Evolutionary conservation across 805 yeast species (phyloP).

Genomic region (Ogataea trehaloabstinens): DNA sequence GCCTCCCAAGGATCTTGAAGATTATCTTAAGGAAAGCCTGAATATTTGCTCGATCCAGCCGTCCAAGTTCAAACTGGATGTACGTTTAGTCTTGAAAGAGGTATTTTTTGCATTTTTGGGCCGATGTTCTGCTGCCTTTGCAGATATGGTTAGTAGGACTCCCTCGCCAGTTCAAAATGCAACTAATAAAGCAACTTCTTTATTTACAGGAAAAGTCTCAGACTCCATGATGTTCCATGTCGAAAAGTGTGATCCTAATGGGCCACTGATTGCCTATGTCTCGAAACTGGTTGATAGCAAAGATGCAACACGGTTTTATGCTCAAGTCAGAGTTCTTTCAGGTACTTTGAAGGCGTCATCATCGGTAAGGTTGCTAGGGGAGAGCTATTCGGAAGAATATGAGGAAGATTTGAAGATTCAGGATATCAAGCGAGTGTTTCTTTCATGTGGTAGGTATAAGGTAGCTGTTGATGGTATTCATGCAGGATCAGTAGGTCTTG

Average conservation of each 20-base stretch:
- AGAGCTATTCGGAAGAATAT: slow-evolving; percentile 44
- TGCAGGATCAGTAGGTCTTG: slow-evolving; percentile 66
- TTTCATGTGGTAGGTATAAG: slow-evolving; percentile 72
- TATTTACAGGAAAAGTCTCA: slow-evolving; percentile 27
- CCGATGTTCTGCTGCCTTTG: slow-evolving; percentile 45
- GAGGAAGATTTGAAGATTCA: slow-evolving; percentile 50
- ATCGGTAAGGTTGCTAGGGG: slow-evolving; percentile 55
- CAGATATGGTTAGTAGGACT: slow-evolving; percentile 41
- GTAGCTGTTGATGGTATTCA: slow-evolving; percentile 50
- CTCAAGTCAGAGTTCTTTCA: slow-evolving; percentile 58
- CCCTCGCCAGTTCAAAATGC: slow-evolving; percentile 40
- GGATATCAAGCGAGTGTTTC: slow-evolving; percentile 40
- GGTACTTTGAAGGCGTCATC: slow-evolving; percentile 56
- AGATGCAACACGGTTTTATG: slow-evolving; percentile 51
- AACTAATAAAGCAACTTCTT: slow-evolving; percentile 19
- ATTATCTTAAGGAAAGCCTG: slow-evolving; percentile 47
- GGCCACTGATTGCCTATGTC: slow-evolving; percentile 50
- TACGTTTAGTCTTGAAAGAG: slow-evolving; percentile 53
- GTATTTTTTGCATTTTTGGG: slow-evolving; percentile 58
- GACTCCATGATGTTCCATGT: slow-evolving; percentile 22
- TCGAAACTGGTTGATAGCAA: slow-evolving; percentile 56
- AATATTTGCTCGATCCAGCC: slow-evolving; percentile 41
- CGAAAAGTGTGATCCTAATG: slow-evolving; percentile 34
- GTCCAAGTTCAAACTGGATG: slow-evolving; percentile 47
- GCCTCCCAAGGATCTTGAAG: slow-evolving; percentile 41